phyloP scores from a whole-genome alignment of 805 yeast species.

The Cyberlindnera suaveolens region DNA sequence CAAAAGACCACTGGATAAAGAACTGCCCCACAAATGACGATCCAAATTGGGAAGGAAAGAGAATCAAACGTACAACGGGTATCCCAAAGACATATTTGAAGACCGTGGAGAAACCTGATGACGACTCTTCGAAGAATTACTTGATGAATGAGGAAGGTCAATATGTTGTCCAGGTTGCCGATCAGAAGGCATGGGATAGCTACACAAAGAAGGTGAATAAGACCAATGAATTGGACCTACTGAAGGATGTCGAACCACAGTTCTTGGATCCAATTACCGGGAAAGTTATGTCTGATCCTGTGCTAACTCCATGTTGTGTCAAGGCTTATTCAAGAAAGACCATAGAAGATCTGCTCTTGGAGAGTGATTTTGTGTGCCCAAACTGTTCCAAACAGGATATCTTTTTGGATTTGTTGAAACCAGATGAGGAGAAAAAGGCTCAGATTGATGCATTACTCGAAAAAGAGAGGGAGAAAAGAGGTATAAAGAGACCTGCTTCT shows the following conservation, averaged over 20 bases:
- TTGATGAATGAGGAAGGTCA: slow-evolving; percentile 94
- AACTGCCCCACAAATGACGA: slow-evolving; percentile 93
- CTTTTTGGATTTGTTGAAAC: slow-evolving; percentile 62
- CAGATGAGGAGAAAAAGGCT: slow-evolving; percentile 53
- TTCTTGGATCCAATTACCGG: slow-evolving; percentile 67
- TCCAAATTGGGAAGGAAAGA: slow-evolving; percentile 89
- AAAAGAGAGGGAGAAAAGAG: slow-evolving; percentile 27
- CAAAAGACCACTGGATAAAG: slow-evolving; percentile 91
- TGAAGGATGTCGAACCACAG: slow-evolving; percentile 42
- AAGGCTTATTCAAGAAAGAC: slow-evolving; percentile 52
- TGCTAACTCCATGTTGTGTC: slow-evolving; percentile 76
- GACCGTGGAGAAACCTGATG: slow-evolving; percentile 78
- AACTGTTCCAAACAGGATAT: slow-evolving; percentile 72
- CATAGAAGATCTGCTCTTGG: slow-evolving; percentile 63
- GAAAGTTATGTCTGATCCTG: slow-evolving; percentile 64
- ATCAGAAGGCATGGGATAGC: slow-evolving; percentile 81
- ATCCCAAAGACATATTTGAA: slow-evolving; percentile 90
- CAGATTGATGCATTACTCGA: slow-evolving; percentile 48
- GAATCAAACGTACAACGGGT: slow-evolving; percentile 92
- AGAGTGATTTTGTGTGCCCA: slow-evolving; percentile 87
- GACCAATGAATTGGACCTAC: slow-evolving; percentile 19
- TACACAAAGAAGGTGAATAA: slow-evolving; percentile 57
- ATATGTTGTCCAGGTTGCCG: slow-evolving; percentile 94
- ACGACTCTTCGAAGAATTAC: slow-evolving; percentile 50
- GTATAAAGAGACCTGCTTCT: slow-evolving; percentile 19